Evolutionary conservation across 2,329 filamentous ascomycete species (phyloP), one percentile per base, ranked within the genome.

Genomic region (Salinomyces thailandicus): DNA sequence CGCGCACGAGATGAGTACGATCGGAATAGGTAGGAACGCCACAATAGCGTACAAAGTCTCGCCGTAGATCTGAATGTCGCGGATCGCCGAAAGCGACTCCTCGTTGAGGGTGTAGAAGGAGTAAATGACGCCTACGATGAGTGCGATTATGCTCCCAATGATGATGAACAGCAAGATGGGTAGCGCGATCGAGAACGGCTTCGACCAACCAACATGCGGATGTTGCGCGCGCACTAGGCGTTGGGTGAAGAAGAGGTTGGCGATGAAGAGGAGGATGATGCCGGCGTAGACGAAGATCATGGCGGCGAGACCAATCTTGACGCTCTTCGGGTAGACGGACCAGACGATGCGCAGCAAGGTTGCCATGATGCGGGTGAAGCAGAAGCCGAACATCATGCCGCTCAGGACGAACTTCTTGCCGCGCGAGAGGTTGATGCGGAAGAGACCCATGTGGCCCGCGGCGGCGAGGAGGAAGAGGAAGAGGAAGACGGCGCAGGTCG

Each of bases 381-480:
- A 64, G 49, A 68, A 67, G 4, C 54, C 53, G 32, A 66, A 66
- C 2, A 67, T 48, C 37, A 62, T 47, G 11, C 48, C 41, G 20
- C 53, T 61, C 36, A 64, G 49, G 5, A 65, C 28, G 37, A 69
- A 69, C 20, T 64, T 66, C 45, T 66, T 60, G 1, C 54, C 54
- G 33, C 51, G 45, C 17, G 48, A 43, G 36, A 39, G 48, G 43
- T 68, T 68, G 26, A 49, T 42, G 43, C 58, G 57, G 39, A 66
- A 61, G 18, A 65, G 60, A 4, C 52, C 55, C 60, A 67, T 65
- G 41, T 69, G 59, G 4, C 51, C 50, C 5, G 50, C 51, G 4
- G 59, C 65, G n/a, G 54, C 58, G 28, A 53, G 29, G 26, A 65
- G 43, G 49, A 58, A 69, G 14, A 68, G 50, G 18, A 54, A 28